phyloP scores from a whole-genome alignment of 192 early-diverging fungal genomes.

The Mortierella antarctica region DNA sequence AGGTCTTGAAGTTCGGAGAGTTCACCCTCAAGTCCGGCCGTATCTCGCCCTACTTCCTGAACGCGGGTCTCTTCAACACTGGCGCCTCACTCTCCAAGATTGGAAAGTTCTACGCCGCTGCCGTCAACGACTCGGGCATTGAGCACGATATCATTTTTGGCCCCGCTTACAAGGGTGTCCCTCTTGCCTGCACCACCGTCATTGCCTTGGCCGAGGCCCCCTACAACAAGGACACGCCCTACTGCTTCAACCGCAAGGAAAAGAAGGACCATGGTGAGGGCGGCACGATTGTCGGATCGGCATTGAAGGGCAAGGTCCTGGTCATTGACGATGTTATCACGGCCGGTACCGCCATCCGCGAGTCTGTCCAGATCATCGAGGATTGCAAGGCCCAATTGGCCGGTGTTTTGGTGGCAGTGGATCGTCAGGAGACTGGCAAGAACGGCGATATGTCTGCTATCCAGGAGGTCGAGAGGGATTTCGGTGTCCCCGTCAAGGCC shows the following conservation, averaged over 20 bases:
- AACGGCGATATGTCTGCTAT: slow-evolving; percentile 80
- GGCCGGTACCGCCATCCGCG: slow-evolving; percentile 98
- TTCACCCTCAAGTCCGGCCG: slow-evolving; percentile 97
- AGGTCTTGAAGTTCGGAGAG: slow-evolving; percentile 90
- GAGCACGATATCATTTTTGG: slow-evolving; percentile 93
- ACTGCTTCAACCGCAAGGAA: slow-evolving; percentile 98
- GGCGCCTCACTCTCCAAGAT: slow-evolving; percentile 85
- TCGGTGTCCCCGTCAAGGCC: slow-evolving; percentile 80
- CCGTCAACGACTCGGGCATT: slow-evolving; percentile 76
- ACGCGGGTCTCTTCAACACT: slow-evolving; percentile 95
- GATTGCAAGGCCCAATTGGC: slow-evolving; percentile 74
- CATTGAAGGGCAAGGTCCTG: slow-evolving; percentile 80
- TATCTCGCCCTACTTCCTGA: slow-evolving; percentile 98
- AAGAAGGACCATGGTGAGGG: slow-evolving; percentile 99
- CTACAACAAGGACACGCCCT: slow-evolving; percentile 76
- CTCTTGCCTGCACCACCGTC: slow-evolving; percentile 85
- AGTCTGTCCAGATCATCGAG: slow-evolving; percentile 86
- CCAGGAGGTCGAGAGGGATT: slow-evolving; percentile 89
- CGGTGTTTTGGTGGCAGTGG: slow-evolving; percentile 93
- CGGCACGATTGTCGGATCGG: slow-evolving; percentile 92
- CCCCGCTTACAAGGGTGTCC: slow-evolving; percentile 99
- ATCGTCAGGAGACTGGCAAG: slow-evolving; percentile 88
- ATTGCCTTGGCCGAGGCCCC: slow-evolving; percentile 74
- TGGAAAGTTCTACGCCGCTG: slow-evolving; percentile 91
- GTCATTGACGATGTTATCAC: slow-evolving; percentile 99